Percentiles rank a stretch among this genome's conserved stretches.
Evolutionary conservation across 225 moss, liverwort and hornwort genomes (phyloP).

Genomic region (Anthoceros angustus): DNA sequence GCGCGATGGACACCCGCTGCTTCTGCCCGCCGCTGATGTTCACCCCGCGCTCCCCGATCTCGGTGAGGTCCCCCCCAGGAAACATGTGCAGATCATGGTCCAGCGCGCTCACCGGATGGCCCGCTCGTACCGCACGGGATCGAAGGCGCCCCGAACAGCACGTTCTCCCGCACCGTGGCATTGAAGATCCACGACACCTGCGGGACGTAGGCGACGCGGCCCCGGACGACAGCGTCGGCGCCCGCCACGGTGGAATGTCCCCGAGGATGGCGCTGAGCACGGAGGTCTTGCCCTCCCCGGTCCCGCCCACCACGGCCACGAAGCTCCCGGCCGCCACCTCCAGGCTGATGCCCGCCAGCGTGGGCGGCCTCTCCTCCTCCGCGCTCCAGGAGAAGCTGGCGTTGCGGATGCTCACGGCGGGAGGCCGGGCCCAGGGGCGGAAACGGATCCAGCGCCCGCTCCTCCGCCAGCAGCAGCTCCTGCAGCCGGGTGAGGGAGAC

Average conservation of each 20-base stretch:
- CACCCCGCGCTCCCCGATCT: slow-evolving; percentile 93
- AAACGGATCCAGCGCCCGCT: slow-evolving; percentile 21
- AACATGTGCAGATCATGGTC: slow-evolving; percentile 58
- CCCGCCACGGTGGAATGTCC: slow-evolving; percentile 21
- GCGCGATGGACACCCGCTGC: slow-evolving; percentile 76
- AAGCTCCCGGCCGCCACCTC: slow-evolving; percentile 20
- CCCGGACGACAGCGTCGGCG: slow-evolving; percentile 42
- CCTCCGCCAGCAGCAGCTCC: slow-evolving; percentile 31
- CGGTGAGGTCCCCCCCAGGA: slow-evolving; percentile 67
- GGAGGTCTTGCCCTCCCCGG: slow-evolving; percentile 40
- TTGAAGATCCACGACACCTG: slow-evolving; percentile 97
- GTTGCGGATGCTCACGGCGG: slow-evolving; percentile 22
- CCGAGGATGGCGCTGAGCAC: slow-evolving; percentile 31
- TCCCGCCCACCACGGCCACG: slow-evolving; percentile 34
- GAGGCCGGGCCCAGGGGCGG: slow-evolving; percentile 19
- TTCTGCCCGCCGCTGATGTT: slow-evolving; percentile 97
- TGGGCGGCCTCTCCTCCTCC: slow-evolving; percentile 15
- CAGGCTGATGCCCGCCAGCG: slow-evolving; percentile 23
- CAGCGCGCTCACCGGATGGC: slow-evolving; percentile 58
- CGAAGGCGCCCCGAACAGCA: slow-evolving; percentile 67
- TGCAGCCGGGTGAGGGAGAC: slow-evolving; percentile 32
- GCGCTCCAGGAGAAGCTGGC: slow-evolving; percentile 27
- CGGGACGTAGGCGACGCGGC: slow-evolving; percentile 71
- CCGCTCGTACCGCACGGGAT: slow-evolving; percentile 43
- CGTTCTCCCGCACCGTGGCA: slow-evolving; percentile 71